Evolutionary conservation across 2,329 filamentous ascomycete genomes (phyloP).

Genomic region (Phialocephala subalpina): DNA sequence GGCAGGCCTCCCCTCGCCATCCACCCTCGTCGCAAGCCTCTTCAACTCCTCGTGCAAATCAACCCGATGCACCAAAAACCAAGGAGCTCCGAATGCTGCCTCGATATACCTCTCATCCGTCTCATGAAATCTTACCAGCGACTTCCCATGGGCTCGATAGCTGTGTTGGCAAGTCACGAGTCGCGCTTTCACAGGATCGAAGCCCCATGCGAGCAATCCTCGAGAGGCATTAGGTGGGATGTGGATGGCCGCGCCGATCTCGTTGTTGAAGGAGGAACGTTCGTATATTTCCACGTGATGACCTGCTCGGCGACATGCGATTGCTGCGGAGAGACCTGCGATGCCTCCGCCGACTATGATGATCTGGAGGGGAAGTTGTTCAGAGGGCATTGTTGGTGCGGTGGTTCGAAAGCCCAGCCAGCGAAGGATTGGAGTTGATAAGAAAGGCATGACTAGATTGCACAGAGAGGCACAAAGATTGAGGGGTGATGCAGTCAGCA

Average conservation of each 20-base stretch:
- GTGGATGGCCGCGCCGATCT: constrained; percentile 67
- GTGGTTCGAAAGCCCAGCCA: no score
- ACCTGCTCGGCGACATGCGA: constrained; percentile 47
- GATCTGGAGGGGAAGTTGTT: constrained; percentile 27
- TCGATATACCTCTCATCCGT: constrained; percentile 27
- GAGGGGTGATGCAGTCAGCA: no score
- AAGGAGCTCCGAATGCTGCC: constrained; percentile 46
- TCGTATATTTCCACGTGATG: constrained; percentile 54
- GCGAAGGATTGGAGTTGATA: no score
- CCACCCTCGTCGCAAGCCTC: constrained; percentile 49
- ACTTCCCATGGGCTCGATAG: constrained; percentile 40
- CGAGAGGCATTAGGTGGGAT: constrained; percentile 68
- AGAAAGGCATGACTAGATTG: no score
- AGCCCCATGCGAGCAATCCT: constrained; percentile 55
- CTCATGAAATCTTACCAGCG: constrained; percentile 27
- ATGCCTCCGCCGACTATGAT: constrained; percentile 51
- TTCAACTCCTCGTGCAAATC: constrained; percentile 62
- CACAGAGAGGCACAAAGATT: no score
- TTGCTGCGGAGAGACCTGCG: constrained; percentile 60
- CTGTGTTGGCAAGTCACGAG: constrained; percentile 38
- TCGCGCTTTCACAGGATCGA: constrained; percentile 50
- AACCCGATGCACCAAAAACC: constrained; percentile 59
- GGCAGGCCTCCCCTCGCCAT: constrained; percentile 47
- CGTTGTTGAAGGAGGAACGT: constrained; percentile 61
- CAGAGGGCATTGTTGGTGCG: no score